A percentile compares a stretch with the other conserved stretches of the same genome.
Evolutionary conservation across 2,329 filamentous ascomycete species (phyloP).

Genomic region (Cladophialophora immunda): DNA sequence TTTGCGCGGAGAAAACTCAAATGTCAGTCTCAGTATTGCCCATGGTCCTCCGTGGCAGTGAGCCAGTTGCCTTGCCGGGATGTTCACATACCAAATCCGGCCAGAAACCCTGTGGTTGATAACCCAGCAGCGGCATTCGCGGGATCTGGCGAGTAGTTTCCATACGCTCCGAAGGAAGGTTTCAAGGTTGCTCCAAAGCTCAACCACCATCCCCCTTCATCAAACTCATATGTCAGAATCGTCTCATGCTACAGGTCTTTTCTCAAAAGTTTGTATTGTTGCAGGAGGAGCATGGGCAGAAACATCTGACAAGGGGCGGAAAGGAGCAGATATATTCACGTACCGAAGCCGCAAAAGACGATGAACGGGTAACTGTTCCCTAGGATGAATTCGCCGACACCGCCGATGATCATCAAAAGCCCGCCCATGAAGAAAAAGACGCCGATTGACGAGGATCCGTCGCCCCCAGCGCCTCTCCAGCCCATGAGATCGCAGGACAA

Average conservation of each 20-base stretch:
- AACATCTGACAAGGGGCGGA: background rate
- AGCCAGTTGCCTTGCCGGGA: background rate
- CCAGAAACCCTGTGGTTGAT: background rate
- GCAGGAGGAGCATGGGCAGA: background rate
- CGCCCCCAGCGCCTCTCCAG: conserved; percentile 4
- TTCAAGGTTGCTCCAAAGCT: background rate
- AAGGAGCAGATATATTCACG: background rate
- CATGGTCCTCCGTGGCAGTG: background rate
- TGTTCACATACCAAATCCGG: background rate
- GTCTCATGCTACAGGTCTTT: background rate
- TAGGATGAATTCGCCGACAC: background rate
- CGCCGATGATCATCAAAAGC: conserved; percentile 8
- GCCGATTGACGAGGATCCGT: conserved; percentile 12
- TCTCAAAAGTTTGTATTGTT: background rate
- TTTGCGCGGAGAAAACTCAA: background rate
- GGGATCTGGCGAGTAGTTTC: background rate
- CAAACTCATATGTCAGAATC: background rate
- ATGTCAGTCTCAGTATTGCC: background rate
- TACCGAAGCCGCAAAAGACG: background rate
- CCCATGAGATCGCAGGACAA: conserved; percentile 13
- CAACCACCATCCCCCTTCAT: background rate
- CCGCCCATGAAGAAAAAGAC: conserved; percentile 15
- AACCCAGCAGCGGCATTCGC: background rate
- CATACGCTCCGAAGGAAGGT: background rate
- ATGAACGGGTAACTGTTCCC: background rate